Percentiles rank a stretch among this genome's conserved stretches.
Conservation (phyloP, 352 stramenopile species). For the Pythium folliculosum region DNA sequence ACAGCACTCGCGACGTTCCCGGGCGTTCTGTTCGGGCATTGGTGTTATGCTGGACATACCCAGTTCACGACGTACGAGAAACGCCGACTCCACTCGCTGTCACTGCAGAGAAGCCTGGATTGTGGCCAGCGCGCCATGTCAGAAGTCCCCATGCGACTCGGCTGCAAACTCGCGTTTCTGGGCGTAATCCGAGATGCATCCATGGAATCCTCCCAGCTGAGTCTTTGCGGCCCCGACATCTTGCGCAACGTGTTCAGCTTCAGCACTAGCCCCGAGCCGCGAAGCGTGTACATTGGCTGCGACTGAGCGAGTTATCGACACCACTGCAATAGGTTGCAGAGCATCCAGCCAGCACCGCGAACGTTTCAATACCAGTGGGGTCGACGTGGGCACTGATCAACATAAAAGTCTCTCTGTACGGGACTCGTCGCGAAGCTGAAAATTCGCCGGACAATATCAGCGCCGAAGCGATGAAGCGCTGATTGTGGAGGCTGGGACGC, state of each 20-base stretch:
- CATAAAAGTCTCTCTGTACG: neutral
- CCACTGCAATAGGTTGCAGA: too few relatives aligned
- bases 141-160: neutral
- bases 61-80: constrained; percentile 6
- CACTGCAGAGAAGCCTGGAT: neutral
- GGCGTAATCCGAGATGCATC: neutral
- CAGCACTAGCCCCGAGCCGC: neutral
- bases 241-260: constrained; percentile 2
- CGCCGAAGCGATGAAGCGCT: neutral
- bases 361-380: too few relatives aligned
- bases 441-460: neutral
- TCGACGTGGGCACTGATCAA: neutral
- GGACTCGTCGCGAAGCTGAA: neutral
- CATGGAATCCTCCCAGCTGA: neutral
- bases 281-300: constrained; percentile 3
- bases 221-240: neutral
- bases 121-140: constrained; percentile 3
- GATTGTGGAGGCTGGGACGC: neutral
- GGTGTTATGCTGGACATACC: neutral
- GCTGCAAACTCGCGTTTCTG: constrained; percentile 10
- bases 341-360: neutral
- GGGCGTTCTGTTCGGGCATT: neutral
- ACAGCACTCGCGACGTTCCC: constrained; percentile 2
- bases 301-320: neutral
- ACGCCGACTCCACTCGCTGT: constrained; percentile 8